Evolutionary conservation across 164 flowering plant genomes (phyloP).

Genomic region (Buxus sempervirens): DNA sequence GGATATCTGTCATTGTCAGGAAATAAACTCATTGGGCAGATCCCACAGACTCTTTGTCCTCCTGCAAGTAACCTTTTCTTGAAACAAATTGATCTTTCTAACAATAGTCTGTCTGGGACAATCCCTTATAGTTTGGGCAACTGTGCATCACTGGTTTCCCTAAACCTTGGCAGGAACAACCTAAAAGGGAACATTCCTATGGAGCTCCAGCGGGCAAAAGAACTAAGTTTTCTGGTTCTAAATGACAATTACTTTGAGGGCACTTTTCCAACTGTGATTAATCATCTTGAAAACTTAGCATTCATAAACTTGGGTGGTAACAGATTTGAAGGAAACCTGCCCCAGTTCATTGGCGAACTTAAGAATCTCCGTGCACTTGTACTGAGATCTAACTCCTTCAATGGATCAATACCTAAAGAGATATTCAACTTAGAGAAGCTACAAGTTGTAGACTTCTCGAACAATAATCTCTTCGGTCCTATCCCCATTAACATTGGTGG

Average conservation of each 20-base stretch:
- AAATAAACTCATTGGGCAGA: constrained; percentile 15
- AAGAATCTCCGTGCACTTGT: constrained; percentile 15
- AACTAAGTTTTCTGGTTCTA: constrained; percentile 2
- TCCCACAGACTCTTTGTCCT: constrained; percentile 13
- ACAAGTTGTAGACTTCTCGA: constrained; percentile 16
- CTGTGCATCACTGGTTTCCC: constrained; percentile 18
- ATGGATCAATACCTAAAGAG: constrained; percentile 14
- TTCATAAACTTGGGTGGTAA: constrained; percentile 14
- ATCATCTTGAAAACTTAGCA: constrained; percentile 5
- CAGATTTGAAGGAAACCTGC: constrained; percentile 17
- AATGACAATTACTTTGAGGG: constrained; percentile 14
- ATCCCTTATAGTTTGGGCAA: constrained; percentile 12
- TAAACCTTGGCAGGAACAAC: constrained; percentile 18
- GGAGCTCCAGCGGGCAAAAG: constrained; percentile 9
- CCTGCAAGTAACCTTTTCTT: constrained; percentile 3
- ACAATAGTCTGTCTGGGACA: constrained; percentile 9
- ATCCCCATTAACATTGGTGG: constrained; percentile 11
- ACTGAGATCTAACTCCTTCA: constrained; percentile 18
- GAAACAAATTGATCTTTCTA: constrained; percentile 15
- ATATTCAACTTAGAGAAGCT: constrained; percentile 5
- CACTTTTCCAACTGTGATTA: constrained; percentile 14
- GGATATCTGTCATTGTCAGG: constrained; percentile 10
- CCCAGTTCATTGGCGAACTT: constrained; percentile 19
- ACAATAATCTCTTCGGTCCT: constrained; percentile 18
- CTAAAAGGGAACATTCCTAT: constrained; percentile 7